Evolutionary conservation across 768 basidiomycete genomes (phyloP).

Genomic region (Podaxis sp.): DNA sequence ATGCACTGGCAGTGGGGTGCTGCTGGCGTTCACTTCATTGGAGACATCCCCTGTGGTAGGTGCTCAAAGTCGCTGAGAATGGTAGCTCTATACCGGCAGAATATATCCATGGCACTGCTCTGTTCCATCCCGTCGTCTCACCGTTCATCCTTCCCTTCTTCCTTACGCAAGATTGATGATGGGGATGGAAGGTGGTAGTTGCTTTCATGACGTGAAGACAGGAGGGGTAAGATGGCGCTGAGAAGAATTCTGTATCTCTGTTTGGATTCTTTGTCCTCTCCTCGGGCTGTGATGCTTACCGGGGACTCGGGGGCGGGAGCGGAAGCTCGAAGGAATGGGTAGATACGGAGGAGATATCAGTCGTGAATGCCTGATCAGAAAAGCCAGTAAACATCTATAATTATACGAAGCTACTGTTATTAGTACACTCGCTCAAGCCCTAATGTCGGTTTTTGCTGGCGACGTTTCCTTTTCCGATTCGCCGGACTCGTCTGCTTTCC

Average conservation of each 20-base stretch:
- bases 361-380: slow-evolving; percentile 11
- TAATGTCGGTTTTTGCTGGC: not conserved
- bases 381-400: slow-evolving; percentile 4
- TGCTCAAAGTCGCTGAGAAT: not conserved
- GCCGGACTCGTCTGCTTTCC: not conserved
- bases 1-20: not conserved
- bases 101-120: not conserved
- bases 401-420: slow-evolving; percentile 6
- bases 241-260: not conserved
- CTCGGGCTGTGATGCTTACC: slow-evolving; percentile 11
- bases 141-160: slow-evolving; percentile 3
- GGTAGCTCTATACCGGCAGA: not conserved
- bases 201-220: slow-evolving; percentile 12
- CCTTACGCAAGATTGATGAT: slow-evolving; percentile 11
- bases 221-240: slow-evolving; percentile 1
- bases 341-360: slow-evolving; percentile 14
- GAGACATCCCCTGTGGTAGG: not conserved
- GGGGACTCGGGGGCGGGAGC: slow-evolving; percentile 9
- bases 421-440: slow-evolving; percentile 3
- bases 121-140: not conserved
- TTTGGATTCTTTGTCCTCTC: slow-evolving; percentile 4
- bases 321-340: slow-evolving; percentile 7
- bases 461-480: slow-evolving; percentile 13
- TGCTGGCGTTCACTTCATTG: not conserved
- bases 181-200: slow-evolving; percentile 6